A percentile compares a stretch with the other conserved stretches of the same genome.
These are phyloP conservation scores for Pleurotus citrinopileatus DNA, from an alignment of 768 basidiomycete species.

Conservation along the genomic window DNA sequence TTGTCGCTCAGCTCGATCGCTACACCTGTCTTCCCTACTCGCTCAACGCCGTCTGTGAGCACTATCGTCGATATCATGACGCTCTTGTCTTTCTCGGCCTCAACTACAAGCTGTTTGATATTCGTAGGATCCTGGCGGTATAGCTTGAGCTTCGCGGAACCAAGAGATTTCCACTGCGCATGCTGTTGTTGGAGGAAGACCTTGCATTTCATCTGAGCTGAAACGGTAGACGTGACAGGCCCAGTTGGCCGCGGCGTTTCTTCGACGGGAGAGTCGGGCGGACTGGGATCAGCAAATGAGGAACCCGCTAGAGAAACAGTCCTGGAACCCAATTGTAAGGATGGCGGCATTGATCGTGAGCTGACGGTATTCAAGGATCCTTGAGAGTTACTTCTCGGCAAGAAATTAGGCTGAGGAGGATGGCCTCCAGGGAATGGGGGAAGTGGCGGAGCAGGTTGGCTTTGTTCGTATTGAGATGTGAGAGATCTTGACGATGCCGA, in stretches of 20 bases:
- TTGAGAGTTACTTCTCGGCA: constrained; percentile 37
- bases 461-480: constrained; percentile 46
- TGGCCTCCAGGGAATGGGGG: constrained; percentile 39
- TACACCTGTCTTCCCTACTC: constrained; percentile 98
- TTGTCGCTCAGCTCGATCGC: constrained; percentile 93
- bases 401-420: constrained; percentile 24
- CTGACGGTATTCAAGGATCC: constrained; percentile 38
- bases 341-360: constrained; percentile 59
- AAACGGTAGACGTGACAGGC: constrained; percentile 73
- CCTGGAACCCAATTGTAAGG: constrained; percentile 52
- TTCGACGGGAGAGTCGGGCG: constrained; percentile 77
- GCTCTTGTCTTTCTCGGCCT: constrained; percentile 75
- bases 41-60: constrained; percentile 92
- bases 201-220: constrained; percentile 97
- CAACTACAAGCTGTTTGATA: constrained; percentile 94
- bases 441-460: constrained; percentile 40
- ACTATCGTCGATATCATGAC: constrained; percentile 95
- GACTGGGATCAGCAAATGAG: constrained; percentile 69
- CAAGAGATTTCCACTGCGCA: constrained; percentile 97
- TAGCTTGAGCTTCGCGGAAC: constrained; percentile 81
- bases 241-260: constrained; percentile 52
- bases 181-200: constrained; percentile 95
- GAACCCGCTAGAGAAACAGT: constrained; percentile 48
- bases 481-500: constrained; percentile 60
- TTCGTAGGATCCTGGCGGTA: constrained; percentile 85